phyloP scores from a whole-genome alignment of 2,329 filamentous ascomycete genomes.

The Lomentospora prolificans region DNA sequence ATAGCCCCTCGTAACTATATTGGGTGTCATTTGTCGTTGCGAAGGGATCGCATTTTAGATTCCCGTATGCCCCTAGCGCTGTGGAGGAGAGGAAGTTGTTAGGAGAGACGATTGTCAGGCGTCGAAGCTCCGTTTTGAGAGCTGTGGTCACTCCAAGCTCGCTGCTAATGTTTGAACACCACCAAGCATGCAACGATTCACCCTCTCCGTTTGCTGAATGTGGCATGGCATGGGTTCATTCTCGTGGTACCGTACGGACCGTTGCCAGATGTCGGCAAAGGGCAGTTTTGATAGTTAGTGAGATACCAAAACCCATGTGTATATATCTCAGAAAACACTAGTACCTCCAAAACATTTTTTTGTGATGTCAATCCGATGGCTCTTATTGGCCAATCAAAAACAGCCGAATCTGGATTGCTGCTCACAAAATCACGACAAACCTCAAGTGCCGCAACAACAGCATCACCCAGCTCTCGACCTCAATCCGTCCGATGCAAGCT shows the following conservation, averaged over 20 bases:
- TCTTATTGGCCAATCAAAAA: conserved; percentile 32
- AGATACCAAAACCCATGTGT: background rate
- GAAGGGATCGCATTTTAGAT: background rate
- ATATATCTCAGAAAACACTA: background rate
- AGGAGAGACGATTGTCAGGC: too few relatives aligned
- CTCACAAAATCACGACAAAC: conserved; percentile 15
- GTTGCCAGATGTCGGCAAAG: too few relatives aligned
- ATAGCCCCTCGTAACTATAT: background rate
- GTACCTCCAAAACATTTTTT: conserved; percentile 1
- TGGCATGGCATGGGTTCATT: too few relatives aligned
- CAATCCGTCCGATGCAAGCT: conserved; percentile 17
- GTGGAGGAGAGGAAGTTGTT: too few relatives aligned
- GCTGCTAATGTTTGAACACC: too few relatives aligned
- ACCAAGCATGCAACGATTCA: too few relatives aligned
- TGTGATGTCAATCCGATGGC: conserved; percentile 3
- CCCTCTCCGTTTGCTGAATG: too few relatives aligned
- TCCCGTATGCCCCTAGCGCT: background rate
- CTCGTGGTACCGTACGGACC: too few relatives aligned
- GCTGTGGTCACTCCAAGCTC: too few relatives aligned
- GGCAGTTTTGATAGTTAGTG: background rate
- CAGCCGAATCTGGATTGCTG: conserved; percentile 11
- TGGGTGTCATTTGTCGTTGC: background rate
- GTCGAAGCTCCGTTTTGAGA: too few relatives aligned
- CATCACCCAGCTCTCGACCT: conserved; percentile 17
- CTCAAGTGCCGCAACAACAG: conserved; percentile 24